phyloP scores from a whole-genome alignment of 2,329 filamentous ascomycete species.

The Xylaria sp. region DNA sequence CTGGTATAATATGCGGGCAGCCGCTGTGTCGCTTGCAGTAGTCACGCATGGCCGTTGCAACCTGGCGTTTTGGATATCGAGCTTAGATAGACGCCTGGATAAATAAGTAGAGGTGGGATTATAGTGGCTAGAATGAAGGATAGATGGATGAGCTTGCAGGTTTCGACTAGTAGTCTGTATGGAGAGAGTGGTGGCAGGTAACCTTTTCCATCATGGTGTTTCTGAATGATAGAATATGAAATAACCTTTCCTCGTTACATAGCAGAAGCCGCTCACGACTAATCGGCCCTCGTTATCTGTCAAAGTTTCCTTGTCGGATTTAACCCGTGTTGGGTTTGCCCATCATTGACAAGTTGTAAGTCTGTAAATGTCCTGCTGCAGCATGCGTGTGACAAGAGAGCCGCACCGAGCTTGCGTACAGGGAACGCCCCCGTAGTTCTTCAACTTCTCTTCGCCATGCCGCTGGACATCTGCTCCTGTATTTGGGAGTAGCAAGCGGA shows the following conservation, averaged over 20 bases:
- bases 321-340: conserved; percentile 16
- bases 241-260: conserved; percentile 7
- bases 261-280: conserved; percentile 2
- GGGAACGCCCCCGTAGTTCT: conserved; percentile 15
- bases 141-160: not conserved
- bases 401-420: conserved; percentile 32
- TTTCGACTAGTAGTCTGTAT: conserved; percentile 1
- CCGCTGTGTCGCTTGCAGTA: conserved; percentile 38
- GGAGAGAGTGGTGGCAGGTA: not conserved
- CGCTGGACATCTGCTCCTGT: not conserved
- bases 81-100: not conserved
- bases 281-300: not conserved
- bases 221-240: not conserved
- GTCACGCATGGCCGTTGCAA: conserved; percentile 16
- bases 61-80: conserved; percentile 4
- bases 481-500: conserved; percentile 25
- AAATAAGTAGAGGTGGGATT: not conserved
- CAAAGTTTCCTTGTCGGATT: conserved; percentile 14
- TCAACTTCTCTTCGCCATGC: conserved; percentile 32
- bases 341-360: not conserved
- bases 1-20: conserved; percentile 40
- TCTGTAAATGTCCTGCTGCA: conserved; percentile 30
- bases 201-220: conserved; percentile 4
- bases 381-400: conserved; percentile 33
- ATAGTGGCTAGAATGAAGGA: not conserved